Evolutionary conservation across 176 grass and related monocot species (phyloP).

Genomic region (Triticum timopheevii): DNA sequence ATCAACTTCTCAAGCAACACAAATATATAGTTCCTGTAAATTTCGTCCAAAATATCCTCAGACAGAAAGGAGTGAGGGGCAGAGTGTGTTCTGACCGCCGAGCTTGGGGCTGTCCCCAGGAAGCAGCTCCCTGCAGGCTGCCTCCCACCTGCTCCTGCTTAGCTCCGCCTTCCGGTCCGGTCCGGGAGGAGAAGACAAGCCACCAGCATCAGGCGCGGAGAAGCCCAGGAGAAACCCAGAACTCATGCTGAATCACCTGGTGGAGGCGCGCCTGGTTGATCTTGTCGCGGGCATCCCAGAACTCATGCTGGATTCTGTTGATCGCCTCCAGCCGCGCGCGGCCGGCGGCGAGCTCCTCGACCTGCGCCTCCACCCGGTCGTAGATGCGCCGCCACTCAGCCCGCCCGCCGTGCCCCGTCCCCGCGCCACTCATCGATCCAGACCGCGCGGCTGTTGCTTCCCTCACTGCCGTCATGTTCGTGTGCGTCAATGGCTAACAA

Average conservation of each 20-base stretch:
- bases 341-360: constrained; percentile 13
- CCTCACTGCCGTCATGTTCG: no score
- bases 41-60: neutral
- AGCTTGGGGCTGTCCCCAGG: constrained; percentile 37
- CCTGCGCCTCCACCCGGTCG: neutral
- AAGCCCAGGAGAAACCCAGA: no score
- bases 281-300: neutral
- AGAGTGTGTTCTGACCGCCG: neutral
- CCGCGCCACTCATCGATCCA: neutral
- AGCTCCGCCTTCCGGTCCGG: neutral
- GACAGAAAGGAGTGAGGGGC: neutral
- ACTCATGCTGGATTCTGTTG: neutral
- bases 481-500: no score
- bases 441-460: no score
- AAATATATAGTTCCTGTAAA: neutral
- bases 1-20: neutral
- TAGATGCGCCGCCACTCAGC: constrained; percentile 28
- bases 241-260: neutral
- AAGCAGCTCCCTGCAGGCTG: constrained; percentile 6
- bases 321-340: neutral
- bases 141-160: neutral
- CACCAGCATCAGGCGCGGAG: neutral
- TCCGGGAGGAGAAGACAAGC: neutral
- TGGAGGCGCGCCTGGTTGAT: neutral
- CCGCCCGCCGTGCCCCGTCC: neutral